These are phyloP conservation scores for Polyporus tsugae DNA, from an alignment of 1,284 basidiomycete genomes.

Conservation along the genomic window DNA sequence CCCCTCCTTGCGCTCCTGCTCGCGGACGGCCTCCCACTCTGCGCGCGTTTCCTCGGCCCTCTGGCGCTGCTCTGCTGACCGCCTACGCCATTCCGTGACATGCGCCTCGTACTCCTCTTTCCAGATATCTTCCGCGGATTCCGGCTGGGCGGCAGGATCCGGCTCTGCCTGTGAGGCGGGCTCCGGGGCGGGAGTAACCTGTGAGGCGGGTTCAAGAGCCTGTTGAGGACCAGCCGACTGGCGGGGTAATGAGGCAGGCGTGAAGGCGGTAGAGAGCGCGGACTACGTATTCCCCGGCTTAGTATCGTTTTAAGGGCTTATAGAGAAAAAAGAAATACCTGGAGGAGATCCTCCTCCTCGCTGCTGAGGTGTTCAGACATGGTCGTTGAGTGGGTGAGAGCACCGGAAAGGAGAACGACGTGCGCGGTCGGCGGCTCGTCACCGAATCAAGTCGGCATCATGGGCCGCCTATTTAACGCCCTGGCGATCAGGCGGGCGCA, in stretches of 20 bases:
- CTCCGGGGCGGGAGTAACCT: conserved; percentile 27
- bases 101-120: conserved; percentile 75
- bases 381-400: conserved; percentile 6
- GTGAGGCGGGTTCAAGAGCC: conserved; percentile 24
- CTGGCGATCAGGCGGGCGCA: conserved; percentile 30
- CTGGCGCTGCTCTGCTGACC: conserved; percentile 76
- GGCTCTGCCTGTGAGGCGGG: conserved; percentile 11
- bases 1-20: conserved; percentile 44
- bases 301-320: not conserved
- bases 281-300: conserved; percentile 31
- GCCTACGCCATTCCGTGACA: conserved; percentile 74
- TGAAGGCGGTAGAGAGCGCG: conserved; percentile 42
- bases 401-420: conserved; percentile 8
- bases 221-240: conserved; percentile 35
- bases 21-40: conserved; percentile 70
- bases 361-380: conserved; percentile 41
- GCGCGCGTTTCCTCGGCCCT: conserved; percentile 80
- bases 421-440: conserved; percentile 17
- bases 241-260: conserved; percentile 34
- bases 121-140: conserved; percentile 53
- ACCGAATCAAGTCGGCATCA: not conserved
- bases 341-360: conserved; percentile 42
- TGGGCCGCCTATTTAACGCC: conserved; percentile 10
- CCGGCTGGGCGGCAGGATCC: conserved; percentile 24
- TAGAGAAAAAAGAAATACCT: conserved; percentile 31